phyloP scores from a whole-genome alignment of 169 alveolate species.

The Theileria equi region DNA sequence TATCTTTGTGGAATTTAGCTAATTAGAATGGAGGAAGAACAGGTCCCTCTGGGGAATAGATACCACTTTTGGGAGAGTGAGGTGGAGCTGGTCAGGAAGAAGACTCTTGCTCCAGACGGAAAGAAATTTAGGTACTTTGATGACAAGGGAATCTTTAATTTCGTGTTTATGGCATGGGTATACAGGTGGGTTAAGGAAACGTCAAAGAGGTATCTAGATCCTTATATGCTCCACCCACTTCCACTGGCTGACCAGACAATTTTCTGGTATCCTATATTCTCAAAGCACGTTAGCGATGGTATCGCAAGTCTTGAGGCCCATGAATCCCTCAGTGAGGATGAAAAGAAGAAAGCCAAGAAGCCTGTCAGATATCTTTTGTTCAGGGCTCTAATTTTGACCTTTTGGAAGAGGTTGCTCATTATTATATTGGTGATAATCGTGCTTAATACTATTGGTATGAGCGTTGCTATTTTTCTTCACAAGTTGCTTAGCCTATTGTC shows the following conservation, averaged over 20 bases:
- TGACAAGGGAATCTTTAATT: constrained; percentile 12
- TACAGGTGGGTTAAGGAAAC: constrained; percentile 21
- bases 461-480: constrained; percentile 9
- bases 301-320: constrained; percentile 14
- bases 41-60: no score
- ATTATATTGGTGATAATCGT: constrained; percentile 14
- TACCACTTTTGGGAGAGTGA: constrained; percentile 17
- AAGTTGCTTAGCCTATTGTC: not conserved
- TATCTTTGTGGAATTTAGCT: no score
- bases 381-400: constrained; percentile 33
- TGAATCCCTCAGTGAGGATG: not conserved
- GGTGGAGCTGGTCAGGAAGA: not conserved
- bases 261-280: constrained; percentile 55
- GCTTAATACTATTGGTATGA: constrained; percentile 12
- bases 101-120: not conserved
- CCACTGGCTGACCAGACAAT: constrained; percentile 39
- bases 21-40: no score
- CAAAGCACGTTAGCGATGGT: constrained; percentile 60
- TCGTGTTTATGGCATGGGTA: constrained; percentile 45
- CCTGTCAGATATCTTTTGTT: not conserved
- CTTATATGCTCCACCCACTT: constrained; percentile 22
- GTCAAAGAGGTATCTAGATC: constrained; percentile 4
- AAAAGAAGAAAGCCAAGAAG: not conserved
- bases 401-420: constrained; percentile 17
- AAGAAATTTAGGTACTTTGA: constrained; percentile 5